Evolutionary conservation across 208 protist species (phyloP).

Genomic region (Leishmania aethiopica): DNA sequence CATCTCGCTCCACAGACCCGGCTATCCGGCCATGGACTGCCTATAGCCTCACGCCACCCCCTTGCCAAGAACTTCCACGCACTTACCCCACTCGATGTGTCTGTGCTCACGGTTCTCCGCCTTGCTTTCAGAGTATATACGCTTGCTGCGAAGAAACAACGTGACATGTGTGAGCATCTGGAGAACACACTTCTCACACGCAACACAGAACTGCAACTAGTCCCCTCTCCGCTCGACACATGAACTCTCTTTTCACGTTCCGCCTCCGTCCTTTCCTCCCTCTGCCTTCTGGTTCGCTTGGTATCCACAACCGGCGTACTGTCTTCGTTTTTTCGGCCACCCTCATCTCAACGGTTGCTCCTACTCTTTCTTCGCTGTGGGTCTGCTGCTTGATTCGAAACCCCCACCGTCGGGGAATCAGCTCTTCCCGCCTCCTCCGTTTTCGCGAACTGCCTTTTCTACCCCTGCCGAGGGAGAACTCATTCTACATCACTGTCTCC

Average conservation of each 20-base stretch:
- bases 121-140: not conserved
- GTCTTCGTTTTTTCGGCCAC: not conserved
- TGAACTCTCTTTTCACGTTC: not conserved
- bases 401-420: not conserved
- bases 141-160: not conserved
- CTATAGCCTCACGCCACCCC: not conserved
- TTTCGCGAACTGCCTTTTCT: not conserved
- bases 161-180: not conserved
- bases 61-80: not conserved
- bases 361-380: not conserved
- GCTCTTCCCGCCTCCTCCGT: not conserved
- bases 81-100: not conserved
- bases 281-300: not conserved
- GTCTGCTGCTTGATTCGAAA: not conserved
- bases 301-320: not conserved
- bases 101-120: not conserved
- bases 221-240: not conserved
- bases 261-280: not conserved
- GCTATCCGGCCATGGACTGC: not conserved
- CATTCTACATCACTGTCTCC: not conserved
- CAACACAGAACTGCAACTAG: not conserved
- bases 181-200: not conserved
- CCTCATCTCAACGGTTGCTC: not conserved
- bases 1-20: not conserved
- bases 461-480: not conserved